These are phyloP conservation scores for Kitagawia praeruptora DNA, from an alignment of 129 eudicot species.

Conservation along the genomic window DNA sequence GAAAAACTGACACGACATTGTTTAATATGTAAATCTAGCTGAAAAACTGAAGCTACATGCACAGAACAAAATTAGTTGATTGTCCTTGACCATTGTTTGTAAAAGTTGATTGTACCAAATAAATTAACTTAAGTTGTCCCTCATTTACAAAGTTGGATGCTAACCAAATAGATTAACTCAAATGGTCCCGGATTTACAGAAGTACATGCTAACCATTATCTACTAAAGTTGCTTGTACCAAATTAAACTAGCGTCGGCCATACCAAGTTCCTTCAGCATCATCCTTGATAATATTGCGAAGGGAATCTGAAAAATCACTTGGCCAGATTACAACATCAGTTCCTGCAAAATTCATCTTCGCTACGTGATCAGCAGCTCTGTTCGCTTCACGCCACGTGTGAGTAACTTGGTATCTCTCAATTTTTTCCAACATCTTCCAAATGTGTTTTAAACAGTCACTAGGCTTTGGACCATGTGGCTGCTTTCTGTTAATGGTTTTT, in stretches of 20 bases:
- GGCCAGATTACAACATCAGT: slow-evolving; percentile 29
- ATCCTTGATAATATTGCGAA: slow-evolving; percentile 19
- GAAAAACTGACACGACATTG: too few species aligned
- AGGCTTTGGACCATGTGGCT: slow-evolving; percentile 25
- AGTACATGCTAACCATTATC: neutral
- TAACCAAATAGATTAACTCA: neutral
- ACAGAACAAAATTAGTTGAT: too few species aligned
- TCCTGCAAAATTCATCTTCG: slow-evolving; percentile 23
- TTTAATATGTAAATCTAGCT: too few species aligned
- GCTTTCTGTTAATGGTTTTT: slow-evolving; percentile 26
- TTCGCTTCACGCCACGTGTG: slow-evolving; percentile 33
- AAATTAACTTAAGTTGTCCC: neutral
- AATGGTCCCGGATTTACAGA: neutral
- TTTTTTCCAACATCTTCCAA: slow-evolving; percentile 18
- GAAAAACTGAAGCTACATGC: too few species aligned
- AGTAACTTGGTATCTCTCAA: slow-evolving; percentile 15
- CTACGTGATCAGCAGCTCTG: slow-evolving; percentile 26
- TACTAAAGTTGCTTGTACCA: neutral
- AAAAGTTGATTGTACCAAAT: too few species aligned
- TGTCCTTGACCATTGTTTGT: too few species aligned
- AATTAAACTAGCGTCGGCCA: neutral
- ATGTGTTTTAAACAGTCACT: slow-evolving; percentile 21
- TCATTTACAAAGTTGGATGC: neutral
- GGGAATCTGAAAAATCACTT: slow-evolving; percentile 14
- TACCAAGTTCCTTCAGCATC: slow-evolving; percentile 22